phyloP scores from a whole-genome alignment of 2,329 filamentous ascomycete genomes.

The Aspergillus amoenus region DNA sequence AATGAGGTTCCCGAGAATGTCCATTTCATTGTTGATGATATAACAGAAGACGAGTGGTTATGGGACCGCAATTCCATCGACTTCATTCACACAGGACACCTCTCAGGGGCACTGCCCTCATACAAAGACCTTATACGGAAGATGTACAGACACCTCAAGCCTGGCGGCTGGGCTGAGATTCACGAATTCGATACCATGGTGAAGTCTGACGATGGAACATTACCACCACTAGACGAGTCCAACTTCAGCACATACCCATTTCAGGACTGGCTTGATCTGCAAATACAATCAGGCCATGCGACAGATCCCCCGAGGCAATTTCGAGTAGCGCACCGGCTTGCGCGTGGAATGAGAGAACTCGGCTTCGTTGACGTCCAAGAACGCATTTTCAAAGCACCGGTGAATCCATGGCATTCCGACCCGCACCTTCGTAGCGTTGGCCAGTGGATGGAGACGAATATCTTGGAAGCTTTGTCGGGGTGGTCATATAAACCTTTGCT shows the following conservation, averaged over 20 bases:
- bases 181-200: conserved; percentile 47
- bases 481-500: conserved; percentile 47
- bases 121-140: conserved; percentile 57
- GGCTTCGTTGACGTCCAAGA: conserved; percentile 60
- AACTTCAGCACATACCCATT: conserved; percentile 40
- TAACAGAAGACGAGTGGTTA: conserved; percentile 61
- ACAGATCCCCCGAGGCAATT: conserved; percentile 47
- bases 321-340: conserved; percentile 54
- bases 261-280: conserved; percentile 49
- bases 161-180: conserved; percentile 54
- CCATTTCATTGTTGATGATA: conserved; percentile 71
- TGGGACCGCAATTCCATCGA: conserved; percentile 54
- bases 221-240: conserved; percentile 46
- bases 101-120: conserved; percentile 58
- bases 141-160: conserved; percentile 52
- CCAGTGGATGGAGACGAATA: conserved; percentile 49
- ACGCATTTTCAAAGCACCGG: conserved; percentile 53
- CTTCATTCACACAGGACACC: conserved; percentile 59
- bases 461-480: conserved; percentile 44
- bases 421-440: conserved; percentile 49
- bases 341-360: conserved; percentile 54
- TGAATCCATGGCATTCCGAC: conserved; percentile 53
- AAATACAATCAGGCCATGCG: conserved; percentile 45
- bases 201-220: conserved; percentile 55
- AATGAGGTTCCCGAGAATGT: conserved; percentile 68